Base-by-base conservation (phyloP, 1,284 basidiomycete species). In the Ceratobasidium sp. region DNA sequence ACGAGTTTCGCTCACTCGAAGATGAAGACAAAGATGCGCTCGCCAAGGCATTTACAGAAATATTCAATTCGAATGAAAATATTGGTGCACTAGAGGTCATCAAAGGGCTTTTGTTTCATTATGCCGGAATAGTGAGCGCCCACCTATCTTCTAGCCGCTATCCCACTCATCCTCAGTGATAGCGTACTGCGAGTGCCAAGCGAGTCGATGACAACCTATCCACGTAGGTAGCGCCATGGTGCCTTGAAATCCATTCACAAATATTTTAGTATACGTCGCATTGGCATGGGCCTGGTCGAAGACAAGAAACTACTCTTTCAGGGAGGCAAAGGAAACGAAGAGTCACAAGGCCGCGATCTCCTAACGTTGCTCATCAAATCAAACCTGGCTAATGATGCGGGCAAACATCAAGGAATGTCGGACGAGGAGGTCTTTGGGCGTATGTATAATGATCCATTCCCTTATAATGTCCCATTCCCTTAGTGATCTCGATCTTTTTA, bases 371-470 rank as follows among this genome's bases (percentile, higher is more conserved):
- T 72, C 38, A 64, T 81, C 68, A 77, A 76, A 55, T 78, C 79
- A 8, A 82, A 81, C 73, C 78, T 81, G 77, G 78, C 77, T 0
- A 69, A 75, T 15, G 76, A 78, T 49, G 74, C 80, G 10, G 73
- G 73, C 25, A 69, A 74, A 0, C 77, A 77, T 1, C 80, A 84
- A 72, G 75, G 75, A 43, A 74, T 84, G 75, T 77, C 78, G 20
- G 82, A 84, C 70, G 78, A 77, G 4, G 83, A 85, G 71, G 78
- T 84, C 3, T 70, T 80, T 49, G 81, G 80, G 2, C 82, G 83
- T 76, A 80, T 82, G 70, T 80, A 78, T 0, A 83, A 40, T 80
- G 0, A 80, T 84, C 69, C 77, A 82, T 17, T n/a, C 47, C 6
- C 15, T 58, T 12, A 17, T 53, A 17, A 15, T 53, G 15, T 53